A percentile compares a stretch with the other conserved stretches of the same genome.
Evolutionary conservation across 345 rosid genomes (phyloP).

Genomic region (Boechera divaricarpa): DNA sequence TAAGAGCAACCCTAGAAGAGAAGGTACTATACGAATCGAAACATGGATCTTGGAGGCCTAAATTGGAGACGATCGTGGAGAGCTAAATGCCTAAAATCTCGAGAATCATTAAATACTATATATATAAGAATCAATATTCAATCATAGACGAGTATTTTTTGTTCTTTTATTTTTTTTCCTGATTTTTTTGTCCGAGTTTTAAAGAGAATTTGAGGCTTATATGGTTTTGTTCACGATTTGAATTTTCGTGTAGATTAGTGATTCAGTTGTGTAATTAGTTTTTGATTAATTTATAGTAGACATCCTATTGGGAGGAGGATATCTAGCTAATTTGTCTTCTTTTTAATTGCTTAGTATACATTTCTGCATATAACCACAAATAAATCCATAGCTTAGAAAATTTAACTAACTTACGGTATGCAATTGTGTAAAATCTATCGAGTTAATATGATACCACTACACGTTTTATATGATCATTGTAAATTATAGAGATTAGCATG

Average conservation of each 20-base stretch:
- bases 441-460: not conserved
- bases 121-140: not conserved
- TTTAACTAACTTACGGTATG: not conserved
- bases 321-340: not conserved
- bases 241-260: not conserved
- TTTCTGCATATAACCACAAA: not conserved
- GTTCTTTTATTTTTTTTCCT: not conserved
- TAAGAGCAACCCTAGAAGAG: conserved; percentile 38
- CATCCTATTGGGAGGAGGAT: not conserved
- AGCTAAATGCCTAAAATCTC: conserved; percentile 32
- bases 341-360: not conserved
- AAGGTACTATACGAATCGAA: conserved; percentile 36
- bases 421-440: not conserved
- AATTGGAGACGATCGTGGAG: conserved; percentile 47
- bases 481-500: not conserved
- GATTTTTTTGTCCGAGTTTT: conserved; percentile 32
- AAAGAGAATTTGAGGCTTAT: conserved; percentile 34
- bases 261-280: not conserved
- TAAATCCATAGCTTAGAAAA: not conserved
- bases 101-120: conserved; percentile 4
- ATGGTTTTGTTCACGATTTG: conserved; percentile 3
- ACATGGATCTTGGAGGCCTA: conserved; percentile 48
- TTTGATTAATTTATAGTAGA: not conserved
- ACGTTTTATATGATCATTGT: not conserved
- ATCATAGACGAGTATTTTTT: conserved; percentile 16